These are phyloP conservation scores for Fusarium sp. DNA, from an alignment of 2,329 filamentous ascomycete species.

Conservation along the genomic window DNA sequence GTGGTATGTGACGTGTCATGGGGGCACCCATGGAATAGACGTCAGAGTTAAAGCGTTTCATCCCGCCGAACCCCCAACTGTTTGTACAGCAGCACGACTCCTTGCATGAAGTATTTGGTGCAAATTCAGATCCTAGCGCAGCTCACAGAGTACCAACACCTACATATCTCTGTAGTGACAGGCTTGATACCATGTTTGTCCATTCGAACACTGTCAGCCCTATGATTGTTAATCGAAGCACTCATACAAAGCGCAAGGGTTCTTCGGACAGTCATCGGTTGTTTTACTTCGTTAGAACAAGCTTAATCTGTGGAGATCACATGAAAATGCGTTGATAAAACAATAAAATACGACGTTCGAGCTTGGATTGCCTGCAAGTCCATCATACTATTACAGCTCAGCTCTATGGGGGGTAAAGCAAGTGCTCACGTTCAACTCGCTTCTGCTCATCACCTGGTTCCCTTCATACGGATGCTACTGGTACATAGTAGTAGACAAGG, in stretches of 20 bases:
- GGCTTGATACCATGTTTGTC: constrained; percentile 19
- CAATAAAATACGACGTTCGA: not conserved
- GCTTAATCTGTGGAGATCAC: not conserved
- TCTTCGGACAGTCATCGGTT: not conserved
- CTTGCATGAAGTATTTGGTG: constrained; percentile 33
- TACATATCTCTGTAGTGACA: not conserved
- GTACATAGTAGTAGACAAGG: constrained; percentile 20
- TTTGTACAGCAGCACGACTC: constrained; percentile 40
- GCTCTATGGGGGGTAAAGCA: constrained; percentile 22
- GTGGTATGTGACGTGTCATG: constrained; percentile 46
- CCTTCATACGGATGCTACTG: not conserved
- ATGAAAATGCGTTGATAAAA: not conserved
- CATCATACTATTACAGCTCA: constrained; percentile 19
- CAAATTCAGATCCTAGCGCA: constrained; percentile 39
- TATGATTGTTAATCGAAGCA: constrained; percentile 23
- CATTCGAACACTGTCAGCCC: constrained; percentile 23
- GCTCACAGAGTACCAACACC: constrained; percentile 7
- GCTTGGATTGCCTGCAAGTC: constrained; percentile 10
- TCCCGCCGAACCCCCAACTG: constrained; percentile 40
- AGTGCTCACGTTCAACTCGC: constrained; percentile 9
- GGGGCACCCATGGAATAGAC: constrained; percentile 37
- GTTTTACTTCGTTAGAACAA: not conserved
- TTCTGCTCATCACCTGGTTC: not conserved
- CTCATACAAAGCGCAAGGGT: not conserved
- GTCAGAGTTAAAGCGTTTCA: constrained; percentile 44